These are phyloP conservation scores for Conringia planisiliqua DNA, from an alignment of 345 rosid genomes.

Conservation along the genomic window DNA sequence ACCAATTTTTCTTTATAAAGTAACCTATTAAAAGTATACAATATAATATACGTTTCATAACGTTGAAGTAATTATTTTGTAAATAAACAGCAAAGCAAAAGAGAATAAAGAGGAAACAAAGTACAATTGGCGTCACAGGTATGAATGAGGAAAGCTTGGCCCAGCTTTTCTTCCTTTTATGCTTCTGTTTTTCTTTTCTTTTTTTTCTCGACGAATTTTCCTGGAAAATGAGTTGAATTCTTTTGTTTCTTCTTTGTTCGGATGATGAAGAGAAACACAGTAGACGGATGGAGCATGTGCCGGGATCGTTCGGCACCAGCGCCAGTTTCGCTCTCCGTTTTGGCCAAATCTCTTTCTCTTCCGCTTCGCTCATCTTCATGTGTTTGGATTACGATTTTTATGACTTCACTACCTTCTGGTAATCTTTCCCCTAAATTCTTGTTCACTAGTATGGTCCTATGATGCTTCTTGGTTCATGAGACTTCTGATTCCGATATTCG, in stretches of 20 bases:
- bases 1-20: neutral
- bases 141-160: neutral
- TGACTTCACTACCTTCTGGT: constrained; percentile 63
- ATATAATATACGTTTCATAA: neutral
- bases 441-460: neutral
- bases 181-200: neutral
- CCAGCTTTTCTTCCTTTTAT: neutral
- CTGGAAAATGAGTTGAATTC: constrained; percentile 16
- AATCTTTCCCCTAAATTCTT: neutral
- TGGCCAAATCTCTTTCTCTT: constrained; percentile 52
- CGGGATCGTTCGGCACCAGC: constrained; percentile 55
- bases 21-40: neutral
- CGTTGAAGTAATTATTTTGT: neutral
- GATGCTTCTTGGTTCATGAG: neutral
- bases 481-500: neutral
- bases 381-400: constrained; percentile 48
- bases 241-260: neutral
- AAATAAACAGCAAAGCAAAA: neutral
- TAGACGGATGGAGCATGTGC: constrained; percentile 29
- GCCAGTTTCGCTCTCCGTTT: constrained; percentile 70
- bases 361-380: constrained; percentile 59
- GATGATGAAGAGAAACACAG: constrained; percentile 10
- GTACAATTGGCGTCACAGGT: constrained; percentile 33
- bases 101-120: constrained; percentile 10
- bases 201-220: neutral